Evolutionary conservation across 2,329 filamentous ascomycete species (phyloP).

Genomic region (Sporothrix luriei): DNA sequence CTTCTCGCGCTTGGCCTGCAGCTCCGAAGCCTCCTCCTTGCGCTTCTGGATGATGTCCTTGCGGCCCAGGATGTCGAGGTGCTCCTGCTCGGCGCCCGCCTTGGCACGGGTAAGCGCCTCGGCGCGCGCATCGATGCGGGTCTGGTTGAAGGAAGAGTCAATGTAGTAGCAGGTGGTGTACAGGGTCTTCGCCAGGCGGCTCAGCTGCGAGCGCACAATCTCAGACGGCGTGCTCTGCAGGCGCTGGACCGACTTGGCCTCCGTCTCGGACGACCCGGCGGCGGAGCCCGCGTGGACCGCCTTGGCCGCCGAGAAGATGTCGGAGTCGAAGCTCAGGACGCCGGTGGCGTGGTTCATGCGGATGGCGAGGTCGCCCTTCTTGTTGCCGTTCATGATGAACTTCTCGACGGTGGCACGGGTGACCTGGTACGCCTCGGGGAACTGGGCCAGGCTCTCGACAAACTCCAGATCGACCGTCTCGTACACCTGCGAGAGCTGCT

Average conservation of each 20-base stretch:
- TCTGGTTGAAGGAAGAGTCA: constrained; percentile 83
- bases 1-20: constrained; percentile 84
- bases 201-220: constrained; percentile 93
- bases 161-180: constrained; percentile 96
- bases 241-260: constrained; percentile 83
- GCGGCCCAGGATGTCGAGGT: constrained; percentile 78
- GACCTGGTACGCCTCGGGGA: constrained; percentile 96
- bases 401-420: constrained; percentile 91
- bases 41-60: constrained; percentile 94
- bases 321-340: constrained; percentile 94
- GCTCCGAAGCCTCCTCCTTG: constrained; percentile 91
- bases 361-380: constrained; percentile 97
- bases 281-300: constrained; percentile 81
- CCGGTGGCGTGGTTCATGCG: constrained; percentile 95
- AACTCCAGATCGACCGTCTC: constrained; percentile 95
- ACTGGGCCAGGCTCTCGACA: constrained; percentile 89
- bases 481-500: constrained; percentile 98
- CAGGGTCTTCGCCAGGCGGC: constrained; percentile 85
- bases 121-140: constrained; percentile 75
- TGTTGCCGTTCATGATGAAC: constrained; percentile 99
- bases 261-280: constrained; percentile 83
- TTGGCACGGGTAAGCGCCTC: constrained; percentile 79
- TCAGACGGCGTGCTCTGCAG: constrained; percentile 97
- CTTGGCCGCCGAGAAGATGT: constrained; percentile 97
- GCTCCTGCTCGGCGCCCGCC: constrained; percentile 89